Base-by-base conservation (phyloP, 2,329 filamentous ascomycete genomes). In the Diaporthe citri region DNA sequence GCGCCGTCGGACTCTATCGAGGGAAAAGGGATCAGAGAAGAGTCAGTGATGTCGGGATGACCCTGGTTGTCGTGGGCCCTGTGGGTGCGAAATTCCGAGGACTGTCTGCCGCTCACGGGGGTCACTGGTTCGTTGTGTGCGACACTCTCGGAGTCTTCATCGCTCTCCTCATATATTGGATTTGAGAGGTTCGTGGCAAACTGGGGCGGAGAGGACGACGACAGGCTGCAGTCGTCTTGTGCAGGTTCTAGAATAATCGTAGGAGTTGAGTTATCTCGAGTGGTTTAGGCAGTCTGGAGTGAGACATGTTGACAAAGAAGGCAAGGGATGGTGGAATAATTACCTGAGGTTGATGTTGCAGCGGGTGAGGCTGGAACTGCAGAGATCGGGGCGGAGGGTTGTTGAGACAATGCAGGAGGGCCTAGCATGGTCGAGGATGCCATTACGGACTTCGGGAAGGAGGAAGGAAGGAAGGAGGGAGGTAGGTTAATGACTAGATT, bases 41-140 rank as follows among this genome's bases (percentile, higher is more conserved):
- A 81, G 75, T 80, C 79, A 74, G 82, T 79, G 64, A 76, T 57
- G 76, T 78, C 76, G 9, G 79, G 64, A n/a, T 80, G 79, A 31
- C 79, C 73, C 34, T 78, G 64, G 67, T 76, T 75, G 71, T 87
- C 84, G 78, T 85, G 84, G 70, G 82, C 82, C 72, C 85, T 84
- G 76, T 85, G 80, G 48, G 84, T 82, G 64, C 84, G 84, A 76
- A 91, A 90, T 77, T 90, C 88, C 74, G 88, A 87, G 62, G 90
- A 90, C 79, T 89, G 87, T 76, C 88, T 86, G 78, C 85, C 85
- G 79, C 90, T 92, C 75, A 90, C 87, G 64, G 91, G 91, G 31
- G 91, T 93, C 74, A 90, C 85, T 59, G 91, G 91, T 77, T 92
- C 91, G 83, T 89, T 88, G 73, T 86, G 84, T 34, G 87, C 88